Evolutionary conservation across 2,329 filamentous ascomycete species (phyloP).

Genomic region (Bipolaris oryzae): DNA sequence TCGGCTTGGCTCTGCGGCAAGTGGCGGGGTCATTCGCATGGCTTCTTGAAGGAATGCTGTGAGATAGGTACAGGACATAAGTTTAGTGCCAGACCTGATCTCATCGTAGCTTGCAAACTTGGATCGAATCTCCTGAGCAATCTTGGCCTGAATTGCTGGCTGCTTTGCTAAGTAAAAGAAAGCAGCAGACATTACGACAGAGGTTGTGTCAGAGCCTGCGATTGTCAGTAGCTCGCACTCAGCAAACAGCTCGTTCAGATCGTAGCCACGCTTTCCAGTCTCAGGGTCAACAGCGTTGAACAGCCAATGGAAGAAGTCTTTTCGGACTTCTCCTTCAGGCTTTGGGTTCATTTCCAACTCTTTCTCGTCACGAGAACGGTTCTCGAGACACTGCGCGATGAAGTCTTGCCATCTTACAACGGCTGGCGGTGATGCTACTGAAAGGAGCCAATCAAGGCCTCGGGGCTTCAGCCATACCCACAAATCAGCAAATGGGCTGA

Average conservation of each 20-base stretch:
- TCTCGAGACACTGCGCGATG: slow-evolving; percentile 23
- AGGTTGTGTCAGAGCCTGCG: slow-evolving; percentile 33
- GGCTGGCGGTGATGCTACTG: slow-evolving; percentile 19
- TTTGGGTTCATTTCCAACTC: slow-evolving; percentile 23
- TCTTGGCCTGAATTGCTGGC: slow-evolving; percentile 21
- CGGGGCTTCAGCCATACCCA: slow-evolving; percentile 34
- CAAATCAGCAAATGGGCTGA: slow-evolving; percentile 9
- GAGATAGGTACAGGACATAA: slow-evolving; percentile 30
- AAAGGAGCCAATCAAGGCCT: slow-evolving; percentile 27
- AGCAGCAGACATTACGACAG: slow-evolving; percentile 23
- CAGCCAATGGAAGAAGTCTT: slow-evolving; percentile 53
- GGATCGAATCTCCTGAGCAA: slow-evolving; percentile 24
- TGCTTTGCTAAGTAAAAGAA: slow-evolving; percentile 30
- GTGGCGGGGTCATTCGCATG: slow-evolving; percentile 31
- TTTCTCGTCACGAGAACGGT: slow-evolving; percentile 19
- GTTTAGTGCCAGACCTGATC: slow-evolving; percentile 23
- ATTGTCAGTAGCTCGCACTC: slow-evolving; percentile 32
- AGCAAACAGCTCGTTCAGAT: slow-evolving; percentile 47
- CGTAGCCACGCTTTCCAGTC: slow-evolving; percentile 44
- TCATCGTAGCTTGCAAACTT: slow-evolving; percentile 27
- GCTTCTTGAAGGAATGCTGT: slow-evolving; percentile 30
- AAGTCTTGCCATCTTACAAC: slow-evolving; percentile 25
- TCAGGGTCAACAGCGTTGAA: slow-evolving; percentile 51
- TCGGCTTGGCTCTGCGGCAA: slow-evolving; percentile 26
- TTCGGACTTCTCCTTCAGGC: slow-evolving; percentile 29